These are phyloP conservation scores for Dimargaris cristalligena DNA, from an alignment of 192 early-diverging fungal species.

Conservation along the genomic window DNA sequence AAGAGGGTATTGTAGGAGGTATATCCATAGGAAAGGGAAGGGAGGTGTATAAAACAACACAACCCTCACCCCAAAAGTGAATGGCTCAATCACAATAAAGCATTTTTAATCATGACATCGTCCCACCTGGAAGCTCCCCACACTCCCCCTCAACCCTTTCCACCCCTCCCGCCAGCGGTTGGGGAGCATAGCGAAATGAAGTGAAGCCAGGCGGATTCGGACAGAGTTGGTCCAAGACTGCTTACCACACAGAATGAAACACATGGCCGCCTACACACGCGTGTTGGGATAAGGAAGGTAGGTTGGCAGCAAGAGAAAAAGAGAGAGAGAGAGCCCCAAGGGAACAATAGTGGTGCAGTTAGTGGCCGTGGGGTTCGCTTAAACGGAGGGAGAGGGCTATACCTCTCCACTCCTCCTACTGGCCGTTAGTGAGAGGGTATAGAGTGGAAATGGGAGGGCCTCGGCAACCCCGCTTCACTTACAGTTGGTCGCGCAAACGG, in stretches of 20 bases:
- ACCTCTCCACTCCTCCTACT: not conserved
- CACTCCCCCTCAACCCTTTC: not conserved
- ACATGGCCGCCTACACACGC: conserved; percentile 7
- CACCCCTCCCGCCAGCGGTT: not conserved
- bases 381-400: too few relatives aligned
- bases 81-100: not conserved
- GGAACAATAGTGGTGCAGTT: not conserved
- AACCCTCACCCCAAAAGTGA: too few relatives aligned
- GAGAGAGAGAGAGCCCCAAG: not conserved
- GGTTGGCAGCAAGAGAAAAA: too few relatives aligned
- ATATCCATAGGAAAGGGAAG: too few relatives aligned
- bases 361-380: not conserved
- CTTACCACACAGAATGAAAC: conserved; percentile 6
- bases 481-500: not conserved
- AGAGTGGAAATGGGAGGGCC: not conserved
- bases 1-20: too few relatives aligned
- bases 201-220: too few relatives aligned
- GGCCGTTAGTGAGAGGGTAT: not conserved
- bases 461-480: not conserved
- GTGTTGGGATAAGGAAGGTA: too few relatives aligned
- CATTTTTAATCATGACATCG: not conserved
- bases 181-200: not conserved
- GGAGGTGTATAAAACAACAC: too few relatives aligned
- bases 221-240: too few relatives aligned
- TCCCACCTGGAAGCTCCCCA: not conserved